A percentile compares a stretch with the other conserved stretches of the same genome.
These are phyloP conservation scores for Plantago elongata DNA, from an alignment of 257 asterid genomes.

Conservation along the genomic window DNA sequence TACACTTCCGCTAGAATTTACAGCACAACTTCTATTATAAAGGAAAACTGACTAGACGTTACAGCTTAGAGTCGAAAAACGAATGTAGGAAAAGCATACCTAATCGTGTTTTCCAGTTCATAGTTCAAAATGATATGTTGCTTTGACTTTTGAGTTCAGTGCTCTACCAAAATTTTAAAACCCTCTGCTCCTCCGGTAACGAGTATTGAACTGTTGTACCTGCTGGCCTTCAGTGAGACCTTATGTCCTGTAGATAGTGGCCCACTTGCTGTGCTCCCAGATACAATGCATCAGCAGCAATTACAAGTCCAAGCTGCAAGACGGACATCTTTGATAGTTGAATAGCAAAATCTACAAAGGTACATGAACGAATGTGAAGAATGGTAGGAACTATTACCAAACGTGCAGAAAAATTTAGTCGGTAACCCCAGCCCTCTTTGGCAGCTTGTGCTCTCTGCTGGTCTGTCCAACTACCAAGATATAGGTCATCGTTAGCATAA, in stretches of 20 bases:
- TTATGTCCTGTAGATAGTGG: conserved; percentile 59
- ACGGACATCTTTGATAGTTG: not conserved
- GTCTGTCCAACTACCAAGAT: conserved; percentile 77
- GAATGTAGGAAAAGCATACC: not conserved
- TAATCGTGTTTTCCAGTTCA: not conserved
- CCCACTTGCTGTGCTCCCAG: conserved; percentile 78
- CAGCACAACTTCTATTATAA: not conserved
- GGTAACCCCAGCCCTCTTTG: conserved; percentile 90
- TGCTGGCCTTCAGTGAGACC: conserved; percentile 39
- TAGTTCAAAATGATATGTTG: not conserved
- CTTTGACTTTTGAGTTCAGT: not conserved
- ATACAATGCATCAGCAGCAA: conserved; percentile 67
- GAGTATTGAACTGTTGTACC: not conserved
- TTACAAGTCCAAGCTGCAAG: conserved; percentile 60
- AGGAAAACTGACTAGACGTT: not conserved
- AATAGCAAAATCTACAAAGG: conserved; percentile 2
- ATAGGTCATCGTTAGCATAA: conserved; percentile 3
- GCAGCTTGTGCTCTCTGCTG: conserved; percentile 92
- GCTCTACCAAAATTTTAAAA: not conserved
- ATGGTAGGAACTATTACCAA: conserved; percentile 42
- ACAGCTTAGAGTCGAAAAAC: not conserved
- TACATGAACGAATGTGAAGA: not conserved
- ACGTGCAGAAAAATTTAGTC: conserved; percentile 78
- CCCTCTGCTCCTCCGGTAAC: conserved; percentile 5
- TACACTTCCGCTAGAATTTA: conserved; percentile 10